phyloP scores from a whole-genome alignment of 2,329 filamentous ascomycete species.

The Nigrospora sphaerica region DNA sequence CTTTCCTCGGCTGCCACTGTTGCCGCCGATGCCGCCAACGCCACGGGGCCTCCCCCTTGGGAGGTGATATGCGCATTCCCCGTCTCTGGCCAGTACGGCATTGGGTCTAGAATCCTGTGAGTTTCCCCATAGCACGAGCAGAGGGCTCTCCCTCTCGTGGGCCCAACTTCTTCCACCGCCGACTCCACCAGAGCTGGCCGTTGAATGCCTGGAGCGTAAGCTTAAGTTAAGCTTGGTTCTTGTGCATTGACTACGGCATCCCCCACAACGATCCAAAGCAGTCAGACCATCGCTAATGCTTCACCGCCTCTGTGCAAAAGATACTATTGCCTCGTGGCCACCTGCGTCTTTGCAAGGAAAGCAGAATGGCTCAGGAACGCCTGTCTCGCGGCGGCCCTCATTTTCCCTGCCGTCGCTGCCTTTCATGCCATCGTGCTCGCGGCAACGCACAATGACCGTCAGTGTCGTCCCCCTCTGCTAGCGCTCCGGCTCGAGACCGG shows the following conservation, averaged over 20 bases:
- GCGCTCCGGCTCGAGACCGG: too few species aligned
- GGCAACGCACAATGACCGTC: constrained; percentile 48
- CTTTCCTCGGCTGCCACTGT: not conserved
- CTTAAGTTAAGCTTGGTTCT: too few species aligned
- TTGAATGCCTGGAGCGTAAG: too few species aligned
- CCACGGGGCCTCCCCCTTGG: constrained; percentile 9
- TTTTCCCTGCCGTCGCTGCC: constrained; percentile 57
- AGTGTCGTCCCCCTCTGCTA: constrained; percentile 13
- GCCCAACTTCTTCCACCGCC: too few species aligned
- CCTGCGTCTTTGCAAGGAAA: constrained; percentile 57
- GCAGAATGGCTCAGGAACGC: constrained; percentile 55
- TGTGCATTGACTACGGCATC: too few species aligned
- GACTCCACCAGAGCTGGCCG: too few species aligned
- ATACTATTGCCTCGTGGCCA: constrained; percentile 57
- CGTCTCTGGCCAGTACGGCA: constrained; percentile 49
- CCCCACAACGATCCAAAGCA: not conserved
- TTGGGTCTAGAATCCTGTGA: constrained; percentile 44
- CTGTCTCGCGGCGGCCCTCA: constrained; percentile 54
- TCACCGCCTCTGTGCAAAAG: constrained; percentile 13
- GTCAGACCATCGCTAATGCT: too few species aligned
- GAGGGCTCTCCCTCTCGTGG: too few species aligned
- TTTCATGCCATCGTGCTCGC: constrained; percentile 57
- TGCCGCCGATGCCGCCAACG: not conserved
- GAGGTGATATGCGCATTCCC: constrained; percentile 51
- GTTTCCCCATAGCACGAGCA: constrained; percentile 9